These are phyloP conservation scores for Eruca vesicaria DNA, from an alignment of 441 rosid species.

Conservation along the genomic window DNA sequence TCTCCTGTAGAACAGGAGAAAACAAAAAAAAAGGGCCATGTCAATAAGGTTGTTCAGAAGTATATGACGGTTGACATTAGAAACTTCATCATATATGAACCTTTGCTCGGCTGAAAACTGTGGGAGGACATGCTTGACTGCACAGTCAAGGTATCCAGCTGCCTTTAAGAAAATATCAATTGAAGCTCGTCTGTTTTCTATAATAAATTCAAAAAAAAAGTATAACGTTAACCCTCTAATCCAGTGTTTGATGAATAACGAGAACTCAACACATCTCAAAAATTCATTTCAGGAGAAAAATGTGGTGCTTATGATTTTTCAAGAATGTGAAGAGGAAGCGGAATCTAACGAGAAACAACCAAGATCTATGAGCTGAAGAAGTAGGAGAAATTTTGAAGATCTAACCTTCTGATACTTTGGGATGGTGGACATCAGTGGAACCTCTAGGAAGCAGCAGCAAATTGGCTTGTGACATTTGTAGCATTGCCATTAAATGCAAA, in stretches of 20 bases:
- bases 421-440: conserved; percentile 72
- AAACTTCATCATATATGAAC: conserved; percentile 42
- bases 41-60: conserved; percentile 1
- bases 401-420: conserved; percentile 93
- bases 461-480: conserved; percentile 84
- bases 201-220: conserved; percentile 3
- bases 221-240: conserved; percentile 10
- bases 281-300: background rate
- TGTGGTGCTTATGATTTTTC: background rate
- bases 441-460: conserved; percentile 87
- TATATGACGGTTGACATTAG: background rate
- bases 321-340: background rate
- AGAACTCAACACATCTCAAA: background rate
- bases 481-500: conserved; percentile 97
- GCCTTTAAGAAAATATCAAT: conserved; percentile 95
- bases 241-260: background rate
- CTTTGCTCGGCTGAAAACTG: conserved; percentile 75
- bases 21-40: background rate
- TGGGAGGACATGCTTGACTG: conserved; percentile 86
- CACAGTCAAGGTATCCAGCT: conserved; percentile 95
- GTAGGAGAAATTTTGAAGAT: background rate
- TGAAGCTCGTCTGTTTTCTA: conserved; percentile 89
- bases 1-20: conserved; percentile 53
- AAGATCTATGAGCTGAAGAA: background rate
- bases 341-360: background rate